phyloP scores from a whole-genome alignment of 257 asterid genomes.

The Oldenlandia corymbosa region DNA sequence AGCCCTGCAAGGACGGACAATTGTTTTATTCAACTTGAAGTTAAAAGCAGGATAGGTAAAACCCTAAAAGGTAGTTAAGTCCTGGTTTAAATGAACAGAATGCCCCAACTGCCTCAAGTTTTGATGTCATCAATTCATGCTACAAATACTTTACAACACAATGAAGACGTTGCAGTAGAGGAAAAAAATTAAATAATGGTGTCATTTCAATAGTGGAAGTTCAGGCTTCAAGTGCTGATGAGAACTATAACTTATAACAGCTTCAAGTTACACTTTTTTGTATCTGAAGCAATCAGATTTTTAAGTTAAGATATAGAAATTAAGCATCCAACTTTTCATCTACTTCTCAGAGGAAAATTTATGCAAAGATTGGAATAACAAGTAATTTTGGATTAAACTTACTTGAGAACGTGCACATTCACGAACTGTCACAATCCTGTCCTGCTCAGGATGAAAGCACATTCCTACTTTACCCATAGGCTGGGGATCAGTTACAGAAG shows the following conservation, averaged over 20 bases:
- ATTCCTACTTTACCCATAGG: conserved; percentile 98
- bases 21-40: neutral
- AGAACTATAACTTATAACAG: neutral
- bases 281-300: neutral
- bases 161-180: too few species aligned
- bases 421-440: conserved; percentile 91
- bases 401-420: conserved; percentile 99
- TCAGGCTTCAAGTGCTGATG: neutral
- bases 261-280: neutral
- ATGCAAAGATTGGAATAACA: neutral
- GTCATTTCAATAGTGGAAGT: neutral
- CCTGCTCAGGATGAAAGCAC: conserved; percentile 96
- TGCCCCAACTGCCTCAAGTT: neutral
- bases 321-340: neutral
- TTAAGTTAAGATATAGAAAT: neutral
- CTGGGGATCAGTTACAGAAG: conserved; percentile 88
- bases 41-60: neutral
- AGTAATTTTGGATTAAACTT: conserved; percentile 17
- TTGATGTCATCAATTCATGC: too few species aligned
- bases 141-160: too few species aligned
- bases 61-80: neutral
- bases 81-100: too few species aligned
- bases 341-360: neutral
- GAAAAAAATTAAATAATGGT: too few species aligned
- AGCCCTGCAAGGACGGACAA: conserved; percentile 50